Percentiles rank a stretch among this genome's conserved stretches.
phyloP scores from a whole-genome alignment of 371 early-diverging fungal species.

The Mortierella sp. region DNA sequence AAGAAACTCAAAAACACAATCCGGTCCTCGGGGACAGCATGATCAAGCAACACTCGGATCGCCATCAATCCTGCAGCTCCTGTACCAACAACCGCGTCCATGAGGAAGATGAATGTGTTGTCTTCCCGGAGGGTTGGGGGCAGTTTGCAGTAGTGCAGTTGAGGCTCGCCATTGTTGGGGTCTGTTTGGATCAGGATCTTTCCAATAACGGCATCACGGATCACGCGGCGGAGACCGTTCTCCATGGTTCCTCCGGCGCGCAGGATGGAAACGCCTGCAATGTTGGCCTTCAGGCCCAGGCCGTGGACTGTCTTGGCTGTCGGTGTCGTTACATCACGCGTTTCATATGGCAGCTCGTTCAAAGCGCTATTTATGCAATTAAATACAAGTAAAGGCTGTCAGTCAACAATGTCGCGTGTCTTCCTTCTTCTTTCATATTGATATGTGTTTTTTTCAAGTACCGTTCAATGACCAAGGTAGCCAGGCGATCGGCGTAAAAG shows the following conservation, averaged over 20 bases:
- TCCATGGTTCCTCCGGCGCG: slow-evolving; percentile 95
- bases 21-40: slow-evolving; percentile 86
- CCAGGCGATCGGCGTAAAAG: slow-evolving; percentile 90
- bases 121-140: slow-evolving; percentile 19
- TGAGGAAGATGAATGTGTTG: slow-evolving; percentile 43
- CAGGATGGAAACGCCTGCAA: slow-evolving; percentile 86
- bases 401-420: background rate
- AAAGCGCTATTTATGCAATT: slow-evolving; percentile 63
- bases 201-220: slow-evolving; percentile 85
- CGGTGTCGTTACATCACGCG: slow-evolving; percentile 74
- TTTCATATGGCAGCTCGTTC: slow-evolving; percentile 71
- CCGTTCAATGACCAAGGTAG: slow-evolving; percentile 88
- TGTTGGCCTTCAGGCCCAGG: slow-evolving; percentile 60
- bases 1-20: slow-evolving; percentile 89
- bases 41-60: slow-evolving; percentile 90
- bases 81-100: slow-evolving; percentile 86
- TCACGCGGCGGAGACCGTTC: slow-evolving; percentile 83
- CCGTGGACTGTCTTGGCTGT: slow-evolving; percentile 73
- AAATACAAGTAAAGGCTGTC: background rate
- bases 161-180: slow-evolving; percentile 86
- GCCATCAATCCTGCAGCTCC: slow-evolving; percentile 97
- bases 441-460: slow-evolving; percentile 28
- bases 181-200: slow-evolving; percentile 92
- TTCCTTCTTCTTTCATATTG: background rate
- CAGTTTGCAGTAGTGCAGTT: slow-evolving; percentile 59